Evolutionary conservation across 2,329 filamentous ascomycete species (phyloP).

Genomic region (Thelonectria rubi): DNA sequence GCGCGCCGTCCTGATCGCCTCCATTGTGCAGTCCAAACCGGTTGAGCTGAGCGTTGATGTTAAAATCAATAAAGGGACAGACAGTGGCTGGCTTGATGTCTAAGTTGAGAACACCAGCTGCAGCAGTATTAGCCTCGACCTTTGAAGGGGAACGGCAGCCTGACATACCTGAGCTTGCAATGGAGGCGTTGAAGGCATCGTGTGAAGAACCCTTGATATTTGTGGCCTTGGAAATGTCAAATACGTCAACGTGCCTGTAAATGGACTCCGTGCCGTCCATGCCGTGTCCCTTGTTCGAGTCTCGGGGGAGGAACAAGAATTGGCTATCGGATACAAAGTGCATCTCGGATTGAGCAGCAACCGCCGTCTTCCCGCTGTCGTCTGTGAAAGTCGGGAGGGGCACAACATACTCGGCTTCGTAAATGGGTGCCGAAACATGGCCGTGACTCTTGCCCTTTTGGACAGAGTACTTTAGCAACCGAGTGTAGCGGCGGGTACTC

Average conservation of each 20-base stretch:
- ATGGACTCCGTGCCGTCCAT: slow-evolving; percentile 60
- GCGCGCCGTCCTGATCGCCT: slow-evolving; percentile 62
- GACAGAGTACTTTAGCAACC: slow-evolving; percentile 72
- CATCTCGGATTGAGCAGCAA: slow-evolving; percentile 75
- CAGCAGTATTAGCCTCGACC: neutral
- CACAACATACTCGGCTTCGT: slow-evolving; percentile 71
- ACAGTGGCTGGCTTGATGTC: slow-evolving; percentile 67
- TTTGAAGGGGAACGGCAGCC: neutral
- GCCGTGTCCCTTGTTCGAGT: slow-evolving; percentile 68
- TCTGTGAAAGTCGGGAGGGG: slow-evolving; percentile 68
- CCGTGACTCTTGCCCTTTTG: slow-evolving; percentile 41
- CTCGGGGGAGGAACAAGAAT: slow-evolving; percentile 73
- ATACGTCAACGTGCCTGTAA: slow-evolving; percentile 75
- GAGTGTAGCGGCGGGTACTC: slow-evolving; percentile 62
- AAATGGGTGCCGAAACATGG: slow-evolving; percentile 47
- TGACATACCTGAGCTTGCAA: slow-evolving; percentile 34
- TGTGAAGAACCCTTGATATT: slow-evolving; percentile 62
- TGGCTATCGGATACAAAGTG: slow-evolving; percentile 69
- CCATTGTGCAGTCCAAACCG: slow-evolving; percentile 76
- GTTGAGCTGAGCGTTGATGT: slow-evolving; percentile 69
- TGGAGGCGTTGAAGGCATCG: slow-evolving; percentile 45
- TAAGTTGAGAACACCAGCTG: slow-evolving; percentile 61
- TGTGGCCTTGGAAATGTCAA: slow-evolving; percentile 70
- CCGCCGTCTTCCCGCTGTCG: slow-evolving; percentile 58
- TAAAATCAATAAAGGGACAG: slow-evolving; percentile 74